phyloP scores from a whole-genome alignment of 495 filamentous ascomycete genomes.

The Articulospora tetracladia region DNA sequence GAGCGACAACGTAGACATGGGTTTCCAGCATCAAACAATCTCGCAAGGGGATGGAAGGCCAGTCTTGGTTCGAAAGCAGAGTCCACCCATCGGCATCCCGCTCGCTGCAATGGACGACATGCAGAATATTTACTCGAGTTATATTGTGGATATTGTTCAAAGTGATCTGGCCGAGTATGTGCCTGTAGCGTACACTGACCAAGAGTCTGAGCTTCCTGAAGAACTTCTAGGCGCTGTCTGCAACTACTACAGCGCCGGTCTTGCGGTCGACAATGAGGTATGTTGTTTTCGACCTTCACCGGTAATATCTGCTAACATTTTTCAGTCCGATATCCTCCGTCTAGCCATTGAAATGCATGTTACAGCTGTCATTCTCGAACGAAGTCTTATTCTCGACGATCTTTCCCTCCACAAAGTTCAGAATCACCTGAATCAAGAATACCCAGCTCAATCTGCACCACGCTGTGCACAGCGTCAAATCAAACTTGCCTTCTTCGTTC shows the following conservation, averaged over 20 bases:
- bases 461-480: constrained; percentile 24
- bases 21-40: constrained; percentile 12
- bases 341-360: constrained; percentile 24
- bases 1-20: constrained; percentile 4
- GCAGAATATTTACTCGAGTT: constrained; percentile 14
- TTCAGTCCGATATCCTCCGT: constrained; percentile 18
- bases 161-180: constrained; percentile 17
- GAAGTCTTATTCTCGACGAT: constrained; percentile 22
- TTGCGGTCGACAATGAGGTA: constrained; percentile 16
- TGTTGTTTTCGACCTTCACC: neutral
- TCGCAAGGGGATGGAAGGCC: constrained; percentile 7
- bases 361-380: constrained; percentile 21
- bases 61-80: constrained; percentile 11
- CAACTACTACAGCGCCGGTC: constrained; percentile 11
- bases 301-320: neutral
- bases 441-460: constrained; percentile 14
- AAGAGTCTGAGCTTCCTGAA: constrained; percentile 16
- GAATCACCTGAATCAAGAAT: constrained; percentile 14
- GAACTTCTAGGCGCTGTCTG: constrained; percentile 12
- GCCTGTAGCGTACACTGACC: constrained; percentile 13
- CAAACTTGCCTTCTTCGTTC: constrained; percentile 22
- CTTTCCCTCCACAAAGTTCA: constrained; percentile 15
- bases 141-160: constrained; percentile 21
- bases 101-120: constrained; percentile 22
- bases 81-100: constrained; percentile 22